Evolutionary conservation across 2,329 filamentous ascomycete genomes (phyloP), one percentile per base, ranked within the genome.

Genomic region (Alternaria tenuissima): DNA sequence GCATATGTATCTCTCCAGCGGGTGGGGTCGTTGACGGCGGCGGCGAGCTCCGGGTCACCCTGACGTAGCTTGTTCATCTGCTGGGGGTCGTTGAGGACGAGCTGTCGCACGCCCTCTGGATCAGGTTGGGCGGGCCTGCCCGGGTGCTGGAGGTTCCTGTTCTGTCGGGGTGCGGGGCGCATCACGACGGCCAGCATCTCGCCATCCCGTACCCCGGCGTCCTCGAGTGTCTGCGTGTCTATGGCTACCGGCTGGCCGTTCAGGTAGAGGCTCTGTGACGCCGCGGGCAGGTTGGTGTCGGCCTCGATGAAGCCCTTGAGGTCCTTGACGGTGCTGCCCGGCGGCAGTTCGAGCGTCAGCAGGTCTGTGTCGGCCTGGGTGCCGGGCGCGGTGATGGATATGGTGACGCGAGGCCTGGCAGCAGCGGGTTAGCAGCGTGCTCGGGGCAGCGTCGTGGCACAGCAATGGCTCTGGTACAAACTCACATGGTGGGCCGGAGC

Each of bases 171-270:
- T 44, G 55, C 71, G 57, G 67, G 68, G 59, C 76, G 76, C 67
- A 97, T 90, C 76, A 96, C 91, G 68, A 98, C 86, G 30, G 91
- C 93, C 66, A 99, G 83, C 91, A 99, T 94, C 74, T 97, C 95
- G 56, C 93, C 93, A 80, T 98, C 92, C 49, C 84, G 87, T 70
- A 99, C 91, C 42, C 90, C 87, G 32, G 94, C 86, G 71, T 94
- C 86, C 68, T 93, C 88, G 74, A 99, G 86, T 3, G 93, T 97
- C 78, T 93, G 91, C 59, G 86, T 80, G 71, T 94, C 90, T 79
- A 93, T 89, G 67, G 83, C 86, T 56, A 99, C 88, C 42, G 94
- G 87, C 66, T 88, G 87, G 66, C 94, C 95, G 78, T 97, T 96
- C 81, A 94, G 91, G 81, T 95, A 96, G 75, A 98, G 89, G 75